Evolutionary conservation across 2,329 filamentous ascomycete genomes (phyloP), one percentile per base, ranked within the genome.

Genomic region (Chaetomium sp.): DNA sequence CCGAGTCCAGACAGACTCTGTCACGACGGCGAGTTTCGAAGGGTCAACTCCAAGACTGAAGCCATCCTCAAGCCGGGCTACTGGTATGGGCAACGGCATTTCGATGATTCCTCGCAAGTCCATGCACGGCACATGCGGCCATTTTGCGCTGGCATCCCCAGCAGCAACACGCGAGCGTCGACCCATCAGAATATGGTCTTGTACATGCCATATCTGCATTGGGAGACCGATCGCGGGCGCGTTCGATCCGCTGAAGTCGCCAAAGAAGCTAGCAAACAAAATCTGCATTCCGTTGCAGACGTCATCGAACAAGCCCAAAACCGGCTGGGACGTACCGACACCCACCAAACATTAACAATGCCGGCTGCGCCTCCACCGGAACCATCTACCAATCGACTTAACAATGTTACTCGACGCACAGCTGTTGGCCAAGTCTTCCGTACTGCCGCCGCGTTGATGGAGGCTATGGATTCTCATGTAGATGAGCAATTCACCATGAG

Each of bases 51-150:
- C 0, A 47, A 49, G 43, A 58, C 61, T 0, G 61, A 65, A 8
- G 54, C 52, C 53, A 33, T 64, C 0, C 50, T 64, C 6, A 52
- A 60, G 4, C 63, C 60, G 0, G 53, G 62, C 12, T 63, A 60
- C 33, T 75, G 72, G 72, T 62, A 64, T 2, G 69, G 70, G 1
- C 71, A 72, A 41, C 59, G 70, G 19, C 68, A 71, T 58, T 53
- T 44, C 46, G 49, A 41, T 52, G 58, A 6, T 50, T 49, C 56
- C 27, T 55, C 57, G 1, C 56, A 64, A 6, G 63, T 70, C 0
- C 70, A 74, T 40, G 65, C 71, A 0, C 66, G 71, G 10, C 68
- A 73, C 14, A 65, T 74, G 68, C 60, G 68, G 1, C 66, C 71
- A 0, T 59, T 72, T 0, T 73, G 70, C 27, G 64, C 66, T 40